Evolutionary conservation across 2,329 filamentous ascomycete species (phyloP).

Genomic region (Pseudogymnoascus sp.): DNA sequence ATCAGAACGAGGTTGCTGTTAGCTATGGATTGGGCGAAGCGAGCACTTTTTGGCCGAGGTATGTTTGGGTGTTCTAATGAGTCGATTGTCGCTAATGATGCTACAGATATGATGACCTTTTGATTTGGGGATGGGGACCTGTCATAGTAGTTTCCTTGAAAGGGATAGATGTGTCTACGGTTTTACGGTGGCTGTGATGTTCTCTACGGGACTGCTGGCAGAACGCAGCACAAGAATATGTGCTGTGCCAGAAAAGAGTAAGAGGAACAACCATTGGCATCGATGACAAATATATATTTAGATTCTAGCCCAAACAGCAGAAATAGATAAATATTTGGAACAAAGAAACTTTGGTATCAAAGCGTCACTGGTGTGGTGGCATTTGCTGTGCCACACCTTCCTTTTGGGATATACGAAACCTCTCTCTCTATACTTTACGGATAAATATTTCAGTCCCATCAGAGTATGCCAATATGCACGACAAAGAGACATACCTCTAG

Average conservation of each 20-base stretch:
- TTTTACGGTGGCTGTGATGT: background rate
- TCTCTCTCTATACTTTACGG: background rate
- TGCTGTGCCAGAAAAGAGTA: background rate
- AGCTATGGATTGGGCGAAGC: constrained; percentile 98
- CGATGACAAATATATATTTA: background rate
- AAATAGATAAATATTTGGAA: background rate
- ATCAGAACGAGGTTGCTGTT: constrained; percentile 78
- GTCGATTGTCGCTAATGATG: background rate
- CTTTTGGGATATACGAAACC: background rate
- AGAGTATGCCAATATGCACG: background rate
- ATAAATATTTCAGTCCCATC: background rate
- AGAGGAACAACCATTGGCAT: background rate
- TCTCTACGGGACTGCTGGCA: background rate
- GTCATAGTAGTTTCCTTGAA: background rate
- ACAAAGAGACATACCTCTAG: background rate
- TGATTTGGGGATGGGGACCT: background rate
- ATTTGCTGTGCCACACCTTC: background rate
- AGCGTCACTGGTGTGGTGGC: background rate
- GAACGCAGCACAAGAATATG: background rate
- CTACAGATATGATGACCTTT: background rate
- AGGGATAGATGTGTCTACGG: background rate
- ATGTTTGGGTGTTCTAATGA: background rate
- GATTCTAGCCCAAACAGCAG: background rate
- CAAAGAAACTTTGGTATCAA: background rate
- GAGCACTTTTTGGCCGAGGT: constrained; percentile 93